Evolutionary conservation across 306 rosid species (phyloP).

Genomic region (Nissolia schottii): DNA sequence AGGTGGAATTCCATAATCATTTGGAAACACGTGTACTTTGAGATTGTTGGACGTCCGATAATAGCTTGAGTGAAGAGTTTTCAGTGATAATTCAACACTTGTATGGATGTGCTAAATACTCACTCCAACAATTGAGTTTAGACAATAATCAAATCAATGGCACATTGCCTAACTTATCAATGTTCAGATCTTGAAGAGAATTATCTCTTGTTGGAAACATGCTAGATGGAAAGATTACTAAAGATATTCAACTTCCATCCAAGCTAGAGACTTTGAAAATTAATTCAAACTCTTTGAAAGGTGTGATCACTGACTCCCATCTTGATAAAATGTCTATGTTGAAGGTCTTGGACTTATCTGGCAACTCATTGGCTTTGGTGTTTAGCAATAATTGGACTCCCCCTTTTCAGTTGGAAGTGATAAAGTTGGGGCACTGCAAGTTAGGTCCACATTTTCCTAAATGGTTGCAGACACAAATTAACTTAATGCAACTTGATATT

Average conservation of each 20-base stretch:
- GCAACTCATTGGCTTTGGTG: not conserved
- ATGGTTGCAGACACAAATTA: not conserved
- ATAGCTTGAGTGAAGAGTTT: not conserved
- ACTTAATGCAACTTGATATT: not conserved
- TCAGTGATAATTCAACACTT: not conserved
- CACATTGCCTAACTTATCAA: not conserved
- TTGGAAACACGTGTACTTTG: not conserved
- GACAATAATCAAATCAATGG: not conserved
- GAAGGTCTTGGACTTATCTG: not conserved
- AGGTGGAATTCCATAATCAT: constrained; percentile 14
- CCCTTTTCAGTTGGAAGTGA: not conserved
- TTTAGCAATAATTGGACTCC: constrained; percentile 1
- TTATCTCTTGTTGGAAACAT: not conserved
- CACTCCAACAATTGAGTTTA: not conserved
- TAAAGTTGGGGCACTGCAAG: not conserved
- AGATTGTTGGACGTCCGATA: not conserved
- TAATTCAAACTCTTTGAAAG: not conserved
- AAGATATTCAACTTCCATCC: not conserved
- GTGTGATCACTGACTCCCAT: not conserved
- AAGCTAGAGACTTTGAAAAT: not conserved
- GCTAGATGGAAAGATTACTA: not conserved
- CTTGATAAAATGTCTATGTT: not conserved
- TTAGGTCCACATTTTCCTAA: not conserved
- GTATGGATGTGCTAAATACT: constrained; percentile 8
- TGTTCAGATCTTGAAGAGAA: not conserved